Percentiles rank a stretch among this genome's conserved stretches.
These are phyloP conservation scores for Dittrichia graveolens DNA, from an alignment of 129 eudicot species.

Conservation along the genomic window DNA sequence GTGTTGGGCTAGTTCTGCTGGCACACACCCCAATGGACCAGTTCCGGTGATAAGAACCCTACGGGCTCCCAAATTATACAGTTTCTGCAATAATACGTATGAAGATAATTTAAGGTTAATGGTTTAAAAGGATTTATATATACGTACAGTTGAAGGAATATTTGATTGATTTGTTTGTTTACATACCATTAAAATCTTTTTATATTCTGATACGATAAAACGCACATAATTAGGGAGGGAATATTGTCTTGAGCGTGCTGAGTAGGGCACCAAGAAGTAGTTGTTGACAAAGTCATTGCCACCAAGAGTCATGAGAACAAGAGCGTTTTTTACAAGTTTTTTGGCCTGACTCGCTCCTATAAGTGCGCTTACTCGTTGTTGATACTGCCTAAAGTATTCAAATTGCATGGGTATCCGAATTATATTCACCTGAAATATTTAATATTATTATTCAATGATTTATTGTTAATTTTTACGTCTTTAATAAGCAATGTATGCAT, in stretches of 20 bases:
- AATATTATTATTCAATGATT: not conserved
- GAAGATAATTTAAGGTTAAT: conserved; percentile 10
- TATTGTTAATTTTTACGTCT: too few relatives aligned
- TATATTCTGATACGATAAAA: conserved; percentile 70
- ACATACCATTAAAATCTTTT: conserved; percentile 64
- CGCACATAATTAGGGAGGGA: conserved; percentile 65
- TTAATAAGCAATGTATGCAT: conserved; percentile 7
- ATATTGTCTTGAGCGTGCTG: conserved; percentile 78
- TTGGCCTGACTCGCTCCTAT: conserved; percentile 57
- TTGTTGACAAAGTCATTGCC: conserved; percentile 95
- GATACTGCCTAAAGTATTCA: conserved; percentile 77
- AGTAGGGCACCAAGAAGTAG: conserved; percentile 76
- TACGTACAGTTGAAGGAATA: too few relatives aligned
- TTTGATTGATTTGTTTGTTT: not conserved
- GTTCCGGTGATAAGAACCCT: conserved; percentile 81
- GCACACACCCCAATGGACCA: conserved; percentile 89
- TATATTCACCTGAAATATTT: conserved; percentile 60
- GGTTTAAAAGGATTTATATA: not conserved
- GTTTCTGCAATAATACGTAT: conserved; percentile 47
- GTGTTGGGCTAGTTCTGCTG: conserved; percentile 76
- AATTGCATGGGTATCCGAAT: conserved; percentile 64
- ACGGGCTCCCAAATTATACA: conserved; percentile 73
- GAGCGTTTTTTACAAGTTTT: conserved; percentile 58
- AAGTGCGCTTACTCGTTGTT: conserved; percentile 50
- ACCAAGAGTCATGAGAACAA: conserved; percentile 83